These are phyloP conservation scores for Boletus rubescentipes DNA, from an alignment of 768 basidiomycete species.

Conservation along the genomic window DNA sequence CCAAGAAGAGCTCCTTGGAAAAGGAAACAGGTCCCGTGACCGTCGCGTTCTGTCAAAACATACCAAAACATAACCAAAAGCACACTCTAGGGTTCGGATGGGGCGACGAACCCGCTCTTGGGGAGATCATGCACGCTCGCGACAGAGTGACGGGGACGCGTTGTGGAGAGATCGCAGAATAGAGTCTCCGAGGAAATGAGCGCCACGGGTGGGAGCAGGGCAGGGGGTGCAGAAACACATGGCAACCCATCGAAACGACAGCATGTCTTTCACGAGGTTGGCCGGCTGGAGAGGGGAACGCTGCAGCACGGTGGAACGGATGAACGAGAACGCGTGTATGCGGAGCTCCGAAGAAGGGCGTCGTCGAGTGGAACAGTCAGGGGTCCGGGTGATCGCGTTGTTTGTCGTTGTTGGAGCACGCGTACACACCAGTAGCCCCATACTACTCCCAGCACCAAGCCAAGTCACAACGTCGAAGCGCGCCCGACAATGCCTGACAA, in stretches of 20 bases:
- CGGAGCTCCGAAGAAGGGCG: constrained; percentile 1
- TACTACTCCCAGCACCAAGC: constrained; percentile 17
- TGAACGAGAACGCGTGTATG: neutral
- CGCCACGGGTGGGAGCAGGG: constrained; percentile 10
- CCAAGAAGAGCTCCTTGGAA: constrained; percentile 26
- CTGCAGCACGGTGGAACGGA: neutral
- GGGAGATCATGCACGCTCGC: neutral
- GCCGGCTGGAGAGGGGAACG: neutral
- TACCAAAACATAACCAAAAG: constrained; percentile 19
- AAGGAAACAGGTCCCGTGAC: constrained; percentile 37
- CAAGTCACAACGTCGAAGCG: neutral
- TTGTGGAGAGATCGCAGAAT: neutral
- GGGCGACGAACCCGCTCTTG: constrained; percentile 1
- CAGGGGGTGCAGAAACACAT: constrained; percentile 15
- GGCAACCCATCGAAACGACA: constrained; percentile 2
- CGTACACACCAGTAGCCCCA: constrained; percentile 26
- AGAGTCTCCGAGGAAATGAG: neutral
- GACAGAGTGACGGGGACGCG: constrained; percentile 1
- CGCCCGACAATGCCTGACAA: constrained; percentile 67
- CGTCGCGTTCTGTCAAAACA: constrained; percentile 34
- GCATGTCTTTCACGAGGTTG: constrained; percentile 24
- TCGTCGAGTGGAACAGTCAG: constrained; percentile 6
- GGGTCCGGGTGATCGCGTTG: constrained; percentile 32
- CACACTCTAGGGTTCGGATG: constrained; percentile 17
- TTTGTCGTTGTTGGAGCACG: constrained; percentile 43